These are phyloP conservation scores for Chaetomium fimeti DNA, from an alignment of 495 filamentous ascomycete species.

Conservation along the genomic window DNA sequence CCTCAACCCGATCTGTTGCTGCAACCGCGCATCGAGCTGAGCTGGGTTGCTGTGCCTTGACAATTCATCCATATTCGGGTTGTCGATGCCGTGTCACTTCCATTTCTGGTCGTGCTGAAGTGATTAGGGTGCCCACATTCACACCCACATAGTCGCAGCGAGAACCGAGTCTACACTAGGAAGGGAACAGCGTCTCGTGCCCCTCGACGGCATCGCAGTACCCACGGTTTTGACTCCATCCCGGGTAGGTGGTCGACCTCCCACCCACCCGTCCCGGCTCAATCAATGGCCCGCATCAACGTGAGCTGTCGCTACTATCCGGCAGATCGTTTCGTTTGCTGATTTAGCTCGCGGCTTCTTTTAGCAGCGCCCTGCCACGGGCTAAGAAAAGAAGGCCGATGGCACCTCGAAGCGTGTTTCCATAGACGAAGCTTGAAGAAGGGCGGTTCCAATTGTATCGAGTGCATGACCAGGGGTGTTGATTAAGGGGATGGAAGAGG, in stretches of 20 bases:
- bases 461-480: too few relatives aligned
- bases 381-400: too few relatives aligned
- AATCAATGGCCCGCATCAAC: background rate
- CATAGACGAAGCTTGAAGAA: too few relatives aligned
- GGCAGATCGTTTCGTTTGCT: background rate
- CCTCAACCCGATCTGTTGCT: constrained; percentile 14
- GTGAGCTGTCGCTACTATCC: background rate
- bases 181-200: constrained; percentile 15
- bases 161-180: background rate
- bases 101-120: background rate
- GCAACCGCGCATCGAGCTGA: constrained; percentile 19
- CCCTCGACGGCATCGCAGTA: background rate
- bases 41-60: constrained; percentile 2
- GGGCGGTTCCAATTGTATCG: too few relatives aligned
- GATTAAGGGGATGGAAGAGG: too few relatives aligned
- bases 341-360: background rate
- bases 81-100: background rate
- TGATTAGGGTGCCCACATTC: background rate
- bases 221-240: background rate
- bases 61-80: constrained; percentile 5
- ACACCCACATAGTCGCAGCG: background rate
- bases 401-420: too few relatives aligned
- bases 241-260: background rate
- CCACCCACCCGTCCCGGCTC: background rate
- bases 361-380: background rate